Conservation (phyloP, 192 early-diverging fungal genomes). For the Coemansia sp. region DNA sequence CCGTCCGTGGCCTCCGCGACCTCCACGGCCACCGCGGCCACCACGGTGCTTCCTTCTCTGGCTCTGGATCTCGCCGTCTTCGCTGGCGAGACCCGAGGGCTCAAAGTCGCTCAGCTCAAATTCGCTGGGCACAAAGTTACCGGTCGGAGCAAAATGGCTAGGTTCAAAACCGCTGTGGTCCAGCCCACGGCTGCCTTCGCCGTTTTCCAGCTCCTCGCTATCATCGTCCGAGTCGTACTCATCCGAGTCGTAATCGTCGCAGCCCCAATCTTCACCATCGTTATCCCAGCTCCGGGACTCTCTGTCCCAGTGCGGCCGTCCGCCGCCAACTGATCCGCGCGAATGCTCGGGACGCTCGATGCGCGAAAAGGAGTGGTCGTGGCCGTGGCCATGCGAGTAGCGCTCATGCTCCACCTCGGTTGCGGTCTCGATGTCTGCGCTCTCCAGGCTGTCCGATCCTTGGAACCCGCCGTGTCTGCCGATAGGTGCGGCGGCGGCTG, state of each 20-base stretch:
- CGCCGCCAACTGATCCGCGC: not conserved
- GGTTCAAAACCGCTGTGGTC: not conserved
- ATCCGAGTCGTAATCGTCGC: not conserved
- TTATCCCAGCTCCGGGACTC: not conserved
- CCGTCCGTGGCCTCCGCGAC: not conserved
- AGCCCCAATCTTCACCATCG: not conserved
- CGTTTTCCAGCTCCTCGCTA: not conserved
- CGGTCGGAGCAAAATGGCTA: not conserved
- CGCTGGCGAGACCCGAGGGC: not conserved
- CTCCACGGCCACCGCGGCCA: not conserved
- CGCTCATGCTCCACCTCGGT: not conserved
- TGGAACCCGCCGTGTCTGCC: not conserved
- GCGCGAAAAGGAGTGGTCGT: not conserved
- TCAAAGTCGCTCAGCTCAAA: not conserved
- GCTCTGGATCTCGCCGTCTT: not conserved
- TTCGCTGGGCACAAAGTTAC: not conserved
- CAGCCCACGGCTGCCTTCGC: not conserved
- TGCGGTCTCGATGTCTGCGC: not conserved
- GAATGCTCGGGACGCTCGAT: not conserved
- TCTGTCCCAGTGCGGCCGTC: not conserved
- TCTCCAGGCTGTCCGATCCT: not conserved
- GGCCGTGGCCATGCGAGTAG: not conserved
- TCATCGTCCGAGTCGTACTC: slow-evolving; percentile 1
- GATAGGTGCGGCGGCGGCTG: slow-evolving; percentile 12
- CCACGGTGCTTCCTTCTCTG: not conserved